Conservation (phyloP, 768 basidiomycete genomes). For the Dentipellis sp. region DNA sequence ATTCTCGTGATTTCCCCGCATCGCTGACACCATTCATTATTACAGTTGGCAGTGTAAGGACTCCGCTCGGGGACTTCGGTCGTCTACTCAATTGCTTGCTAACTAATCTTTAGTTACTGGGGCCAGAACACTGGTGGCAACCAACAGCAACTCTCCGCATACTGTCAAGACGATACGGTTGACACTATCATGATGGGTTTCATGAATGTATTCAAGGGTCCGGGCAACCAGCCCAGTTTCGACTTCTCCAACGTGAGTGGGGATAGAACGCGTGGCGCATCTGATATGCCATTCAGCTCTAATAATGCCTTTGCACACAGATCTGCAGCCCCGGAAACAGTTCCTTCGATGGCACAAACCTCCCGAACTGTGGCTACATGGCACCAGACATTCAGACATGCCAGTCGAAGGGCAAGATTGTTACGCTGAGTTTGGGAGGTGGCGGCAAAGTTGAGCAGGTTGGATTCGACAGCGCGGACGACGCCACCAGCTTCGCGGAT, state of each 20-base stretch:
- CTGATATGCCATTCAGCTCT: neutral
- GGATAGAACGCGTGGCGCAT: neutral
- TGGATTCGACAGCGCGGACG: slow-evolving; percentile 27
- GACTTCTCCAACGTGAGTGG: slow-evolving; percentile 47
- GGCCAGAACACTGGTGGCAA: neutral
- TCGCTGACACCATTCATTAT: neutral
- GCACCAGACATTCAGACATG: slow-evolving; percentile 36
- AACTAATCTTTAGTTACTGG: neutral
- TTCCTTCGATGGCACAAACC: slow-evolving; percentile 32
- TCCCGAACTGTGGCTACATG: slow-evolving; percentile 30
- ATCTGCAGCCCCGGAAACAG: slow-evolving; percentile 32
- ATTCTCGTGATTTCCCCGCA: neutral
- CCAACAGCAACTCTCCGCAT: neutral
- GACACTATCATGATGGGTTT: neutral
- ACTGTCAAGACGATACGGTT: neutral
- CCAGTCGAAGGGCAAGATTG: slow-evolving; percentile 36
- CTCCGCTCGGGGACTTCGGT: neutral
- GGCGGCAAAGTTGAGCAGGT: slow-evolving; percentile 37
- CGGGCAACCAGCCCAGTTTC: slow-evolving; percentile 40
- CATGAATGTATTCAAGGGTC: neutral
- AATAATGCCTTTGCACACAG: slow-evolving; percentile 20
- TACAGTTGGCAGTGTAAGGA: neutral
- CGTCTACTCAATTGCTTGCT: neutral
- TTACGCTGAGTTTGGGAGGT: slow-evolving; percentile 30
- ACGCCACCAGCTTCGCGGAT: neutral